Percentiles rank a stretch among this genome's conserved stretches.
Conservation (phyloP, 1,284 basidiomycete genomes). For the Apiotrichum laibachii region DNA sequence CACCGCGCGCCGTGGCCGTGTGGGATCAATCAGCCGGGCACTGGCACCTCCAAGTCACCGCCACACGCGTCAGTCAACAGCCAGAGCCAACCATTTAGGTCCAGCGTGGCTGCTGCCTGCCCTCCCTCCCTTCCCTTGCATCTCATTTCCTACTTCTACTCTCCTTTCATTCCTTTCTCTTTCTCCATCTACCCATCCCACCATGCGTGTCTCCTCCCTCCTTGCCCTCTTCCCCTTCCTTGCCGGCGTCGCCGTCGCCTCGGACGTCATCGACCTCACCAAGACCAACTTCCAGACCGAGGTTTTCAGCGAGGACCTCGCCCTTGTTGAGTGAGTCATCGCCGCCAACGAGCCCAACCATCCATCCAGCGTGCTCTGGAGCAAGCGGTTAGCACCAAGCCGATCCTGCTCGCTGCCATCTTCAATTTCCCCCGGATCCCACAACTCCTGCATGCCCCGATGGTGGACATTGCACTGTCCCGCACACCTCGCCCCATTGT, state of each 20-base stretch:
- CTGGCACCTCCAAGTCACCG: neutral
- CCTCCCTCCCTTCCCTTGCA: neutral
- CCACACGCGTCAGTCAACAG: too few relatives aligned
- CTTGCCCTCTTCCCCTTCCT: slow-evolving; percentile 31
- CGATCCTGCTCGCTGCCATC: too few relatives aligned
- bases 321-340: slow-evolving; percentile 75
- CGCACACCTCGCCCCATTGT: too few relatives aligned
- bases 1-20: too few relatives aligned
- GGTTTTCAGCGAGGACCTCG: slow-evolving; percentile 69
- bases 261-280: slow-evolving; percentile 77
- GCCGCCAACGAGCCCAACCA: too few relatives aligned
- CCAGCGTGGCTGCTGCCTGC: neutral
- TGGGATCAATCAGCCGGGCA: too few relatives aligned
- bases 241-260: slow-evolving; percentile 33
- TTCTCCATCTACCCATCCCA: slow-evolving; percentile 1
- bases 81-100: neutral
- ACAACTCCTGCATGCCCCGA: too few relatives aligned
- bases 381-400: too few relatives aligned
- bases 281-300: slow-evolving; percentile 67
- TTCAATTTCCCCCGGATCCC: too few relatives aligned
- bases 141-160: neutral
- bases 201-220: slow-evolving; percentile 21
- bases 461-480: too few relatives aligned
- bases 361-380: neutral
- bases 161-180: neutral